These are phyloP conservation scores for Phytophthora tubulina DNA, from an alignment of 352 stramenopile genomes.

Conservation along the genomic window DNA sequence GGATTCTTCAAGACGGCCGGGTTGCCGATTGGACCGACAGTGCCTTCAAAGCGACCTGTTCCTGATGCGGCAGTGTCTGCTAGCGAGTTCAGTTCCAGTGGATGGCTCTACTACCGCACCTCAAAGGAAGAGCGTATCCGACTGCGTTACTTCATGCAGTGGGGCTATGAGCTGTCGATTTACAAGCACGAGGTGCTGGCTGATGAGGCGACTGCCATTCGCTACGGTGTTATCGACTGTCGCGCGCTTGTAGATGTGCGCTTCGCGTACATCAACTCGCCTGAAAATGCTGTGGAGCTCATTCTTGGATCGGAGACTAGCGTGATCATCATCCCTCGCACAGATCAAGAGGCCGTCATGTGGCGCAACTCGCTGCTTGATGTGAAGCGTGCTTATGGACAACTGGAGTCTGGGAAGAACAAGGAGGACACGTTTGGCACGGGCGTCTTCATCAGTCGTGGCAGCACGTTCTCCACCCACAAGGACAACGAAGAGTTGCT, in stretches of 20 bases:
- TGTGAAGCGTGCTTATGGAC: conserved; percentile 85
- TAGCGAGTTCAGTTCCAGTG: conserved; percentile 73
- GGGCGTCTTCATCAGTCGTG: conserved; percentile 86
- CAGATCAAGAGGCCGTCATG: conserved; percentile 87
- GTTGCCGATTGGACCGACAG: conserved; percentile 28
- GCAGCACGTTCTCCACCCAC: conserved; percentile 86
- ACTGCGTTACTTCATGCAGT: conserved; percentile 89
- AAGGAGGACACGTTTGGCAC: conserved; percentile 79
- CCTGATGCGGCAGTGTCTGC: conserved; percentile 26
- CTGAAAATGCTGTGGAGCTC: conserved; percentile 87
- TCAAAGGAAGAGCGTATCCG: conserved; percentile 85
- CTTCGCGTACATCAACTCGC: conserved; percentile 87
- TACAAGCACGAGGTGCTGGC: conserved; percentile 90
- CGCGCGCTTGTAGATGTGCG: conserved; percentile 83
- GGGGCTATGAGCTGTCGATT: conserved; percentile 90
- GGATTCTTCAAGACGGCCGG: conserved; percentile 44
- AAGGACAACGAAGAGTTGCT: conserved; percentile 89
- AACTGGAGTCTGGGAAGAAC: conserved; percentile 79
- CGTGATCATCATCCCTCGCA: conserved; percentile 85
- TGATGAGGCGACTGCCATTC: conserved; percentile 82
- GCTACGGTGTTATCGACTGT: conserved; percentile 89
- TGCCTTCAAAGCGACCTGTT: conserved; percentile 30
- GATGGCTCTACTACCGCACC: conserved; percentile 89
- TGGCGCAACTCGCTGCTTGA: conserved; percentile 83
- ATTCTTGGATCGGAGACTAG: conserved; percentile 81